Conservation (phyloP, 2,329 filamentous ascomycete species). For the Anisogramma anomala region DNA sequence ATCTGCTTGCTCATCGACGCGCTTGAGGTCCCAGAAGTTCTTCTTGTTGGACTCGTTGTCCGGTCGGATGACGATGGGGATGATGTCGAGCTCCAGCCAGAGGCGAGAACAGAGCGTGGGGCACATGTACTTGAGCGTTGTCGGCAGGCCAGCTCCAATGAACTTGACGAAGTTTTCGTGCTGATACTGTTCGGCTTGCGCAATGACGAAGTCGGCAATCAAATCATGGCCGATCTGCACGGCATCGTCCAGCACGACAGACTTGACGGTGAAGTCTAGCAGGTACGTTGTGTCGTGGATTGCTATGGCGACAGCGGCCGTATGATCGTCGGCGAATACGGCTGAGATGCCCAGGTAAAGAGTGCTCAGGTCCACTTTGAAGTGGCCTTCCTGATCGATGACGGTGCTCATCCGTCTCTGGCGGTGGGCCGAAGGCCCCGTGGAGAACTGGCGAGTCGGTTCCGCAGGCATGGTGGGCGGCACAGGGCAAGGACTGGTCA, state of each 20-base stretch:
- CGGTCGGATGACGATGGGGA: constrained; percentile 53
- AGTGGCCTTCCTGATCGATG: constrained; percentile 31
- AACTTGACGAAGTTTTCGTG: constrained; percentile 60
- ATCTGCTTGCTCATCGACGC: constrained; percentile 72
- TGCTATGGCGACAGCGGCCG: constrained; percentile 52
- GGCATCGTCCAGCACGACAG: constrained; percentile 35
- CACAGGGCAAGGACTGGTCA: too few relatives aligned
- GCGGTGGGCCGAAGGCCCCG: constrained; percentile 33
- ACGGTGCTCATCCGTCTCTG: constrained; percentile 35
- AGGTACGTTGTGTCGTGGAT: constrained; percentile 66
- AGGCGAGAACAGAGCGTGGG: constrained; percentile 57
- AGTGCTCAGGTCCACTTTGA: constrained; percentile 36
- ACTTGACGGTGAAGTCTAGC: constrained; percentile 57
- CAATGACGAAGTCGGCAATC: constrained; percentile 49
- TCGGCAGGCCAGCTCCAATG: constrained; percentile 59
- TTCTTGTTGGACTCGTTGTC: constrained; percentile 32
- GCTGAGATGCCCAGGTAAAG: constrained; percentile 54
- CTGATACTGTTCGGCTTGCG: constrained; percentile 47
- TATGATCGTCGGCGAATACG: constrained; percentile 36
- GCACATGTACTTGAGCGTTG: constrained; percentile 45
- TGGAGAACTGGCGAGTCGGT: constrained; percentile 30
- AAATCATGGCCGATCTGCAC: constrained; percentile 30
- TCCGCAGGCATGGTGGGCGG: background rate
- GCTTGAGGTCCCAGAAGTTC: constrained; percentile 30
- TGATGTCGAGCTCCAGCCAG: constrained; percentile 66